Conservation (phyloP, 2,329 filamentous ascomycete genomes). For the Cordyceps tenuipes region DNA sequence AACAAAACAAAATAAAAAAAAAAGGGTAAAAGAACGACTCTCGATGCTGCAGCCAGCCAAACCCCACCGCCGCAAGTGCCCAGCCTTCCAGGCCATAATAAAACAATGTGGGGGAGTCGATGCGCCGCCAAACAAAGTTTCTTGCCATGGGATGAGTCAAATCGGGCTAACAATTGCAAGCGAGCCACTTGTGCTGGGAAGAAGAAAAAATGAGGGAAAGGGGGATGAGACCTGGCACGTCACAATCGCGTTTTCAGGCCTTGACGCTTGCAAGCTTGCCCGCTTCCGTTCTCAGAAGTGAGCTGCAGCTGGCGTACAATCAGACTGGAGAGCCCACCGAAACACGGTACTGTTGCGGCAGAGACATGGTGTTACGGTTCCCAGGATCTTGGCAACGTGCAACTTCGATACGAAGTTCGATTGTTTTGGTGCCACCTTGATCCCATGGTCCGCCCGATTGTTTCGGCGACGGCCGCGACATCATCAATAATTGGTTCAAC, state of each 20-base stretch:
- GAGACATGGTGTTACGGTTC: neutral
- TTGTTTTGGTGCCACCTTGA: too few species aligned
- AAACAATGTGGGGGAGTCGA: constrained; percentile 8
- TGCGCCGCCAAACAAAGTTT: constrained; percentile 7
- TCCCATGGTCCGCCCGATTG: neutral
- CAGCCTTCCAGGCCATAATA: constrained; percentile 5
- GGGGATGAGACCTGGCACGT: too few species aligned
- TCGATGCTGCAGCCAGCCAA: too few species aligned
- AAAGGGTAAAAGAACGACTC: too few species aligned
- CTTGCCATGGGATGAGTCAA: constrained; percentile 6
- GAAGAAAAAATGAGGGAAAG: neutral
- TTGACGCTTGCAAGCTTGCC: too few species aligned
- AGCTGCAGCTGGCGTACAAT: too few species aligned
- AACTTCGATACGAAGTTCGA: neutral
- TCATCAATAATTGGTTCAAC: neutral
- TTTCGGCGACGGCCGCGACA: neutral
- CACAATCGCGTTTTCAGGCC: too few species aligned
- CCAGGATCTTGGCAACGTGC: neutral
- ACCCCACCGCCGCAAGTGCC: neutral
- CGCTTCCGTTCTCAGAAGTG: too few species aligned
- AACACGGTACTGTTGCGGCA: neutral
- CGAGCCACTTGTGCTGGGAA: neutral
- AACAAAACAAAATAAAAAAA: neutral
- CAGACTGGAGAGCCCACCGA: too few species aligned
- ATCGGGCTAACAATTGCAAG: neutral